Conservation (phyloP, 306 rosid genomes). For the Medicago ruthenica region DNA sequence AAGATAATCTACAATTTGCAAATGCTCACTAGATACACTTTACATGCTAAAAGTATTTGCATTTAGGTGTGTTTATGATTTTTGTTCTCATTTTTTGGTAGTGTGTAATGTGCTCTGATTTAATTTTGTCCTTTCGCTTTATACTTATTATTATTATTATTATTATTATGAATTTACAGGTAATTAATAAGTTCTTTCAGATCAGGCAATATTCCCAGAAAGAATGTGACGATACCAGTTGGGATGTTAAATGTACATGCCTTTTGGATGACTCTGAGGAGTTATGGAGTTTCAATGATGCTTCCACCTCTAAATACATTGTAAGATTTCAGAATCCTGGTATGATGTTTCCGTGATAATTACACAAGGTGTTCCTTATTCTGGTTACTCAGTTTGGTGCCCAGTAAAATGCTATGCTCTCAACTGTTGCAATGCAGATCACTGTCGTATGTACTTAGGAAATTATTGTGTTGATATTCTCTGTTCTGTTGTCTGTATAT, state of each 20-base stretch:
- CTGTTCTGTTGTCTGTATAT: conserved; percentile 53
- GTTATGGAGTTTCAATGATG: conserved; percentile 82
- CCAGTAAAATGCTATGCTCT: conserved; percentile 9
- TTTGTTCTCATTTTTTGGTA: conserved; percentile 33
- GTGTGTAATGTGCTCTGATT: conserved; percentile 10
- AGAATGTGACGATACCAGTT: conserved; percentile 58
- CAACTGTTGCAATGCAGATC: conserved; percentile 26
- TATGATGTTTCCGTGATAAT: conserved; percentile 29
- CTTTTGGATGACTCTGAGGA: conserved; percentile 83
- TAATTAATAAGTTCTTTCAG: conserved; percentile 75
- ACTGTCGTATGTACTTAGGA: conserved; percentile 29
- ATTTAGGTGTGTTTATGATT: conserved; percentile 16
- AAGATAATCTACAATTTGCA: not conserved
- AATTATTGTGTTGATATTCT: conserved; percentile 42
- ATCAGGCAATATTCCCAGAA: conserved; percentile 64
- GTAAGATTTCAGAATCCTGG: conserved; percentile 61
- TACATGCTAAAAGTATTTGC: conserved; percentile 21
- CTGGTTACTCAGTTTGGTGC: conserved; percentile 32
- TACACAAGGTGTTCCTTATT: conserved; percentile 17
- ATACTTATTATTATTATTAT: conserved; percentile 36
- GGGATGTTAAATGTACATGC: conserved; percentile 76
- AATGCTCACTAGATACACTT: conserved; percentile 8
- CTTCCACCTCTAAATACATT: conserved; percentile 77
- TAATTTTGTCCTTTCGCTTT: conserved; percentile 34
- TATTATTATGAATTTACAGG: conserved; percentile 59